Evolutionary conservation across 2,329 filamentous ascomycete species (phyloP), one percentile per base, ranked within the genome.

Genomic region (Venturia aucupariae): DNA sequence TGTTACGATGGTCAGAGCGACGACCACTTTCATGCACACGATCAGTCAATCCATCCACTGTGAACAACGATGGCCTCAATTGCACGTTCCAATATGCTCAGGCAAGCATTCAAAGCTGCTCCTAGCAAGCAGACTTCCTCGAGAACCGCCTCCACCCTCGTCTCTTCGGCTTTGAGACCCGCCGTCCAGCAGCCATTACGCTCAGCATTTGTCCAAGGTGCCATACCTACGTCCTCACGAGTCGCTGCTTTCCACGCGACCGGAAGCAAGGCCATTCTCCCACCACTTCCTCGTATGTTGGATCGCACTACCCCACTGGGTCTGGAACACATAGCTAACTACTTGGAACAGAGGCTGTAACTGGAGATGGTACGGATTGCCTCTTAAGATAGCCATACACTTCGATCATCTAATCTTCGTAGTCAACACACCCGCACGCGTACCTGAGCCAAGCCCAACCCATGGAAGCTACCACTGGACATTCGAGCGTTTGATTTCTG

Each of bases 401-500:
- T 64, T 67, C 71, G 72, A 68, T 71, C 63, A 61, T 15, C 17
- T 66, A 38, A 67, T 61, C 19, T 15, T 6, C 19, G 60, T 72
- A 89, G 91, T 92, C 74, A 99, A 99, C 79, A 92, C 97, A 73
- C 85, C 94, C 64, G 89, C 85, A 39, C 85, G 85, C 46, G 78
- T 96, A 30, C 92, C 92, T 57, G 75, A 84, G 27, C 79, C 90
- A 63, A 85, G 84, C 70, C 86, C 93, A 51, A 81, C 86, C 64
- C 90, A 99, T 80, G 94, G 94, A 71, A 95, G 90, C 77, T 99
- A 97, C 82, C 94, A 99, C 84, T 99, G 94, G 94, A 90, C 89
- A 66, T 96, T 96, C 73, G 94, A 99, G 83, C 82, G 42, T 60
- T 24, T 60, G n/a, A 35, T 51, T 15, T 61, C 91, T 65, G 88